phyloP scores from a whole-genome alignment of 1,139 yeast species.

The Saccharomycopsis hybrid region DNA sequence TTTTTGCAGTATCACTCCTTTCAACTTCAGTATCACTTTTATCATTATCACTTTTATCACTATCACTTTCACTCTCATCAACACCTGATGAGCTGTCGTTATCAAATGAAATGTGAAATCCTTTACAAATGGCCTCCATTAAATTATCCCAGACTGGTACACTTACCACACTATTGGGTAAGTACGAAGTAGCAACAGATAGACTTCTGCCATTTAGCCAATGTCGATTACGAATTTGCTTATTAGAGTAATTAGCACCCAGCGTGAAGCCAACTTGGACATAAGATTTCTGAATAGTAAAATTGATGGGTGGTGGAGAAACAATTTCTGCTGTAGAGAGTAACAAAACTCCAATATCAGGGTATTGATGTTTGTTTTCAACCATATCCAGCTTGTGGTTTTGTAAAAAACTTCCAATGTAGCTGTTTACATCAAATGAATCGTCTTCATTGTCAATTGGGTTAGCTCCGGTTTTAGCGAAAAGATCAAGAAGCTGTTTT shows the following conservation, averaged over 20 bases:
- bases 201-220: not conserved
- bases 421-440: not conserved
- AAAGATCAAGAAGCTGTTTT: too few relatives aligned
- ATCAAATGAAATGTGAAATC: constrained; percentile 18
- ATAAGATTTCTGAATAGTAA: not conserved
- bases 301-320: not conserved
- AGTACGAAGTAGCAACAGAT: constrained; percentile 1
- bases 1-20: constrained; percentile 10
- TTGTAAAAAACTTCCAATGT: not conserved
- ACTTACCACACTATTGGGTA: constrained; percentile 12
- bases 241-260: not conserved
- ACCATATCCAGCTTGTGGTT: not conserved
- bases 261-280: not conserved
- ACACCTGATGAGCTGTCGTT: constrained; percentile 9
- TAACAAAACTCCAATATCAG: constrained; percentile 8
- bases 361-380: not conserved
- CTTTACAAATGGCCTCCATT: constrained; percentile 20
- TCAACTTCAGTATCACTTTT: constrained; percentile 1
- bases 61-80: constrained; percentile 7
- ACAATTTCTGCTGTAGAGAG: constrained; percentile 1
- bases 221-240: too few relatives aligned
- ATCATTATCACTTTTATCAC: not conserved
- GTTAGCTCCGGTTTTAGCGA: too few relatives aligned
- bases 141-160: constrained; percentile 22
- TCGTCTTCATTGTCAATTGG: too few relatives aligned